Evolutionary conservation across 306 rosid species (phyloP).

Genomic region (Corylus avellana): DNA sequence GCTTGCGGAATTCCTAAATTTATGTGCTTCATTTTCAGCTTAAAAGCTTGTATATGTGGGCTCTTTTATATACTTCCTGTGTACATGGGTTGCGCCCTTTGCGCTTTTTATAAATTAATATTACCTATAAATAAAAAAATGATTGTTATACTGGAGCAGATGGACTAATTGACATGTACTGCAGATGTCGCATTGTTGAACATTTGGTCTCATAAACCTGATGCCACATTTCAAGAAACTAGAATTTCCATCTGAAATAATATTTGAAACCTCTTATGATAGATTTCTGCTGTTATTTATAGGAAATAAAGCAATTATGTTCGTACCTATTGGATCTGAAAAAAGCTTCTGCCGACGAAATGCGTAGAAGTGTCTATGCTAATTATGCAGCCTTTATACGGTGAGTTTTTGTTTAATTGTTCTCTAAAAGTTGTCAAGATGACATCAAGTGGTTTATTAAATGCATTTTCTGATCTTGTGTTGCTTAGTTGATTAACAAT

Average conservation of each 20-base stretch:
- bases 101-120: no score
- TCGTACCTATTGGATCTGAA: constrained; percentile 79
- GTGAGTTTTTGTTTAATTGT: constrained; percentile 47
- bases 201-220: not conserved
- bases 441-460: not conserved
- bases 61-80: no score
- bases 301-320: constrained; percentile 96
- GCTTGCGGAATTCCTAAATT: no score
- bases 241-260: not conserved
- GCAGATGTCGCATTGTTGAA: not conserved
- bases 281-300: constrained; percentile 12
- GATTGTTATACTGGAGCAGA: not conserved
- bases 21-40: no score
- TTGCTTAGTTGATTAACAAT: constrained; percentile 17
- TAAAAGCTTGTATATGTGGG: no score
- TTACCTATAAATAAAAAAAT: not conserved
- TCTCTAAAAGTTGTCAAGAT: constrained; percentile 5
- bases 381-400: constrained; percentile 95
- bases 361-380: constrained; percentile 99
- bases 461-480: not conserved
- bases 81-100: no score
- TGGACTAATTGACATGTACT: not conserved
- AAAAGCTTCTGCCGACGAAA: constrained; percentile 96
- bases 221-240: not conserved
- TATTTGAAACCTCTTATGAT: constrained; percentile 8